Evolutionary conservation across 768 basidiomycete species (phyloP).

Genomic region (Kwoniella pini): DNA sequence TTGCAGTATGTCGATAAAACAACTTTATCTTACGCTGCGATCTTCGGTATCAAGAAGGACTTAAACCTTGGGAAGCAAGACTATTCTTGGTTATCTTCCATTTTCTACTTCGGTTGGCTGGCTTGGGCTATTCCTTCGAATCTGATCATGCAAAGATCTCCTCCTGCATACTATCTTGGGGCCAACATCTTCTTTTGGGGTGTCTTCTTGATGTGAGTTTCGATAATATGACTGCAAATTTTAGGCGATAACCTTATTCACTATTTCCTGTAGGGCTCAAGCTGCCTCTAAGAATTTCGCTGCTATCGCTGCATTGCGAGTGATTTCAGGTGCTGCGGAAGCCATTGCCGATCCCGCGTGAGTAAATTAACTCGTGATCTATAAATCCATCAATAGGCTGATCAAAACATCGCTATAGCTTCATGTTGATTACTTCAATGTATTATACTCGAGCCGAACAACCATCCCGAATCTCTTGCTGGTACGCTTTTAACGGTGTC

Average conservation of each 20-base stretch:
- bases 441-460: constrained; percentile 58
- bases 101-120: constrained; percentile 58
- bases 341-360: constrained; percentile 56
- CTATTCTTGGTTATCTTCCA: constrained; percentile 53
- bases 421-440: constrained; percentile 56
- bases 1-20: constrained; percentile 46
- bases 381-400: no score
- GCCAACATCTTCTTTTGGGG: constrained; percentile 58
- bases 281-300: constrained; percentile 56
- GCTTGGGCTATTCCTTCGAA: constrained; percentile 58
- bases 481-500: constrained; percentile 58
- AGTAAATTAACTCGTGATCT: no score
- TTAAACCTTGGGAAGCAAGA: constrained; percentile 51
- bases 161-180: constrained; percentile 56
- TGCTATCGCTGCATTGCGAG: constrained; percentile 55
- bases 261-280: constrained; percentile 35
- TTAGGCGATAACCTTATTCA: neutral
- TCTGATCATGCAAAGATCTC: constrained; percentile 57
- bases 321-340: constrained; percentile 57
- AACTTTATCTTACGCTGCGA: constrained; percentile 50
- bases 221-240: neutral
- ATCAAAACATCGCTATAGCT: constrained; percentile 14
- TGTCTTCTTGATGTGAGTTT: constrained; percentile 53
- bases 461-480: constrained; percentile 55
- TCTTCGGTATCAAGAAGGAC: constrained; percentile 54